Evolutionary conservation across 2,329 filamentous ascomycete species (phyloP), one percentile per base, ranked within the genome.

Genomic region (Verticillium zaregamsianum): DNA sequence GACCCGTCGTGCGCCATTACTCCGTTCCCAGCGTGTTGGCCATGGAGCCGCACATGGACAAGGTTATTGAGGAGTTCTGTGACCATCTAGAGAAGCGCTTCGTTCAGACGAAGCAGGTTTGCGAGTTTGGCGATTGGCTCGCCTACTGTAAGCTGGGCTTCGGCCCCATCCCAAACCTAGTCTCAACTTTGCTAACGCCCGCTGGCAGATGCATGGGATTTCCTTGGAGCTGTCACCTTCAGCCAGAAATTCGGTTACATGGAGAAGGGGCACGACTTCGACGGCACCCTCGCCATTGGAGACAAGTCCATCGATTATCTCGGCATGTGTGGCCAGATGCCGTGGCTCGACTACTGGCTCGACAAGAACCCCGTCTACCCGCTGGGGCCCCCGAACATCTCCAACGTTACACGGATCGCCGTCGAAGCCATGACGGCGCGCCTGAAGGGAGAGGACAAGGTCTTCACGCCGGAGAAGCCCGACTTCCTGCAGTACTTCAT

Each of bases 171-270:
- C n/a, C 1, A 28, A 28, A 7, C 5, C 39, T 5, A 40, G 14
- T 40, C 1, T 20, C 49, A 31, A 23, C 15, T 35, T 28, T 28
- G n/a, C 33, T 31, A 9, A 35, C 25, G 11, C 14, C 8, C 8
- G 20, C 9, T 23, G 45, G 45, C 39, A 71, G 70, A 63, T 20
- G 62, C 77, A 4, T 79, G 76, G 70, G 78, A 81, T 60, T 72
- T 78, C n/a, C 70, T 79, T 20, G 76, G 77, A 20, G 72, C 73
- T 33, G 64, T 78, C 23, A 74, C 72, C 25, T 80, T 79, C 55
- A 73, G 77, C 23, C 69, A 70, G 11, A 71, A 72, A 59, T 77
- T 79, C 59, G 77, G 78, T 3, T 80, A 79, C 64, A 68, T 80
- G 58, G 67, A 78, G 28, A 65, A 70, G 7, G 70, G 73, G 2